Evolutionary conservation across 305 asterid genomes (phyloP).

Genomic region (Galium porrigens): DNA sequence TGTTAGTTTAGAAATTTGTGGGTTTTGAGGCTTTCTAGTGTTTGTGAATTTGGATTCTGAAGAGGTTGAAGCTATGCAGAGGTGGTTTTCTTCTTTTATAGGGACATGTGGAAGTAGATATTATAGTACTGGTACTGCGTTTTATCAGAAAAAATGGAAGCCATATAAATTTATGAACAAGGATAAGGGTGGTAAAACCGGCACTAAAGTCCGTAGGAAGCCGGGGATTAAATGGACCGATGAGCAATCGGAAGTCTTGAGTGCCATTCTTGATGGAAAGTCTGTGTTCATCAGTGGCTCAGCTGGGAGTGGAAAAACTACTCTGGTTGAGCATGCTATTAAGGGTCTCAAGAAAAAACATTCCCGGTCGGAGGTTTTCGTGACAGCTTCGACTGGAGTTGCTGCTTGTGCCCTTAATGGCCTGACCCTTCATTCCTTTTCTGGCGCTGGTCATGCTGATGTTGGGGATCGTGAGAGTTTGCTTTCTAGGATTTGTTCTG

Average conservation of each 20-base stretch:
- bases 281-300: conserved; percentile 65
- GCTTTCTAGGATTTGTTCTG: conserved; percentile 28
- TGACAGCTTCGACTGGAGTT: conserved; percentile 66
- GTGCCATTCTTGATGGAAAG: conserved; percentile 33
- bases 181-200: conserved; percentile 17
- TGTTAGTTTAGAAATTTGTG: neutral
- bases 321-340: conserved; percentile 35
- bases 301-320: conserved; percentile 64
- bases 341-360: conserved; percentile 35
- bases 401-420: conserved; percentile 59
- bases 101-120: conserved; percentile 15
- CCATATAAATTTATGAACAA: conserved; percentile 9
- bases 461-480: conserved; percentile 19
- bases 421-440: conserved; percentile 60
- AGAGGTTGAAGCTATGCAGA: conserved; percentile 10
- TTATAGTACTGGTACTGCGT: conserved; percentile 11
- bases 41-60: neutral
- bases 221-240: conserved; percentile 39
- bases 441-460: conserved; percentile 45
- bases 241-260: conserved; percentile 39
- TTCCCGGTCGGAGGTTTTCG: conserved; percentile 38
- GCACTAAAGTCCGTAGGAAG: conserved; percentile 14
- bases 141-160: conserved; percentile 1
- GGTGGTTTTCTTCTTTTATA: conserved; percentile 8
- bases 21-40: neutral